These are phyloP conservation scores for Chimonanthus praecox DNA, from an alignment of 164 flowering plant species.

Conservation along the genomic window DNA sequence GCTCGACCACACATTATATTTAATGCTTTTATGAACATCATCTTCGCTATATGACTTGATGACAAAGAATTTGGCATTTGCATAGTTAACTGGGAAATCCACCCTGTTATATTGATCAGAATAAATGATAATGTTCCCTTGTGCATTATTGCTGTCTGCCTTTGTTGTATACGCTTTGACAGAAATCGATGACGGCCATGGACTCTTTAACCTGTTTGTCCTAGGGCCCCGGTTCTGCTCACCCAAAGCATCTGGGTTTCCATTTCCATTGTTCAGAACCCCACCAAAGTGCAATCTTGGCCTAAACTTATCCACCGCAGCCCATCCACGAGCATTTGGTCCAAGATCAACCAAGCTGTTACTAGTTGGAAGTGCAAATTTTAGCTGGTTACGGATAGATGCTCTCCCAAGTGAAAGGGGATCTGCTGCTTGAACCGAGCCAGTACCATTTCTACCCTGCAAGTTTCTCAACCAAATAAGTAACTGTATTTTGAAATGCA, in stretches of 20 bases:
- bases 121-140: conserved; percentile 48
- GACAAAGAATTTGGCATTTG: conserved; percentile 72
- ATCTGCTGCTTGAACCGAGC: conserved; percentile 28
- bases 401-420: conserved; percentile 32
- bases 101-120: conserved; percentile 62
- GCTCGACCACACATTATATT: conserved; percentile 89
- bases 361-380: conserved; percentile 25
- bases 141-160: conserved; percentile 40
- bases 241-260: conserved; percentile 30
- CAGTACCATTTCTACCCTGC: conserved; percentile 44
- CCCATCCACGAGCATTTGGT: conserved; percentile 28
- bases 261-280: conserved; percentile 29
- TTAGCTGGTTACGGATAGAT: conserved; percentile 28
- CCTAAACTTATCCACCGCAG: conserved; percentile 32
- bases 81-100: conserved; percentile 51
- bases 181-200: conserved; percentile 26
- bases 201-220: conserved; percentile 45
- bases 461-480: conserved; percentile 1
- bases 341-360: conserved; percentile 37
- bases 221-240: conserved; percentile 74
- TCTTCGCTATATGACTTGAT: conserved; percentile 93
- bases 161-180: conserved; percentile 52
- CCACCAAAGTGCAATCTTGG: conserved; percentile 38
- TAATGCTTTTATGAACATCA: conserved; percentile 92
- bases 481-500: neutral